These are phyloP conservation scores for Zymoseptoria crescenta DNA, from an alignment of 2,329 filamentous ascomycete genomes.

Conservation along the genomic window DNA sequence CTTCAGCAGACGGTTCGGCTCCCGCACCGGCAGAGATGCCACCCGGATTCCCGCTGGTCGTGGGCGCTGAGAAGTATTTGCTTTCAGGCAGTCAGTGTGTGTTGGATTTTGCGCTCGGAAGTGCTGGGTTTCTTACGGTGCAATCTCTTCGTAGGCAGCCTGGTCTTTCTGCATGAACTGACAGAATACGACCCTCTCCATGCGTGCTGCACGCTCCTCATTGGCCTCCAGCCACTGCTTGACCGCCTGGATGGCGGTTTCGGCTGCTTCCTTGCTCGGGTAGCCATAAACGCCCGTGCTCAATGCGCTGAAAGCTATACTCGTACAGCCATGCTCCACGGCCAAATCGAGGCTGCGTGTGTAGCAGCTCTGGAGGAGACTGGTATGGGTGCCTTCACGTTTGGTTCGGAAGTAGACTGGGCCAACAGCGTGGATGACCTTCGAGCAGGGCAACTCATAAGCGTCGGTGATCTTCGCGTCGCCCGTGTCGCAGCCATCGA, in stretches of 20 bases:
- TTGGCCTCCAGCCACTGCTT: slow-evolving; percentile 46
- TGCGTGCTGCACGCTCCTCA: slow-evolving; percentile 34
- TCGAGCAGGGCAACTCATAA: slow-evolving; percentile 65
- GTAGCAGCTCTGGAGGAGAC: slow-evolving; percentile 59
- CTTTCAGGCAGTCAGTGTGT: slow-evolving; percentile 24
- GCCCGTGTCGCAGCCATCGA: slow-evolving; percentile 70
- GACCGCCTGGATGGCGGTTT: slow-evolving; percentile 58
- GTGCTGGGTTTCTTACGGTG: slow-evolving; percentile 59
- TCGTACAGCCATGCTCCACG: slow-evolving; percentile 55
- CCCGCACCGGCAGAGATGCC: background rate
- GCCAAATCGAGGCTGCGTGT: slow-evolving; percentile 64
- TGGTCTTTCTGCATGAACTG: slow-evolving; percentile 75
- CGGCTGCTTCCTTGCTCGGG: slow-evolving; percentile 63
- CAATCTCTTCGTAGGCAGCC: slow-evolving; percentile 56
- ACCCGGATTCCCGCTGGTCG: slow-evolving; percentile 21
- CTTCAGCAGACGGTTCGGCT: background rate
- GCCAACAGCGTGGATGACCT: slow-evolving; percentile 86
- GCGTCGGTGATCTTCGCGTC: slow-evolving; percentile 74
- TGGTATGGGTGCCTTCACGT: slow-evolving; percentile 31
- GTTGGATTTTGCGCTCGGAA: background rate
- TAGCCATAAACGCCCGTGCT: slow-evolving; percentile 91
- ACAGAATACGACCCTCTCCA: slow-evolving; percentile 77
- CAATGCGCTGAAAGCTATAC: slow-evolving; percentile 73
- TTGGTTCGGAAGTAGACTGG: slow-evolving; percentile 57
- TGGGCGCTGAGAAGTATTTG: slow-evolving; percentile 39